Evolutionary conservation across 495 filamentous ascomycete species (phyloP).

Genomic region (Penicillium coprophilum): DNA sequence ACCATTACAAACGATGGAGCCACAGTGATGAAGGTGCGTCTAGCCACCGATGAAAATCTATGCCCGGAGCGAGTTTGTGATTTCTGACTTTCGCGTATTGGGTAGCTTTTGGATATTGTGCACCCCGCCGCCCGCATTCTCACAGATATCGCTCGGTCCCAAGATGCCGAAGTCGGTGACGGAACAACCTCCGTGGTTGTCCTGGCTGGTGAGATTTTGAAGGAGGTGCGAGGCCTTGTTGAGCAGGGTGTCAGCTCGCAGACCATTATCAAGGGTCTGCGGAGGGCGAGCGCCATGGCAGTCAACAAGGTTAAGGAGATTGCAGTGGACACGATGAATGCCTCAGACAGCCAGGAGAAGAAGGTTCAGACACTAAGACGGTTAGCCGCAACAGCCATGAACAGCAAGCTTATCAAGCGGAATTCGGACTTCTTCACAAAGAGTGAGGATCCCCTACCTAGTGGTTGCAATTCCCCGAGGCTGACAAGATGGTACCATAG

Average conservation of each 20-base stretch:
- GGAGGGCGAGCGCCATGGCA: conserved; percentile 85
- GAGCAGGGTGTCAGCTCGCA: conserved; percentile 97
- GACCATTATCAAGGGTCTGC: conserved; percentile 93
- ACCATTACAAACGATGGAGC: conserved; percentile 99
- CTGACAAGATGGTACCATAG: conserved; percentile 42
- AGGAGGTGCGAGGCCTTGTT: conserved; percentile 91
- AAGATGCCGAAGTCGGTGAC: conserved; percentile 98
- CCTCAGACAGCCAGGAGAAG: conserved; percentile 64
- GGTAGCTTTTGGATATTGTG: conserved; percentile 92
- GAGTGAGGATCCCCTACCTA: conserved; percentile 58
- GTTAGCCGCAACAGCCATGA: conserved; percentile 96
- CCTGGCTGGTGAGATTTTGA: conserved; percentile 91
- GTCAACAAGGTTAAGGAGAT: conserved; percentile 99
- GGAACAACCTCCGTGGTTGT: conserved; percentile 97
- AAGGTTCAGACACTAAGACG: conserved; percentile 86
- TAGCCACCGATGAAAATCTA: neutral
- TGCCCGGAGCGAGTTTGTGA: neutral
- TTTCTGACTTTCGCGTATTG: conserved; percentile 19
- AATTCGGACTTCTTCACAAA: conserved; percentile 97
- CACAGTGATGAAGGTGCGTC: conserved; percentile 94
- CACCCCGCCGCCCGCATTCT: conserved; percentile 97
- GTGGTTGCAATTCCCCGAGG: neutral
- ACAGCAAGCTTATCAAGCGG: conserved; percentile 97
- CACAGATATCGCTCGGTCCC: conserved; percentile 95
- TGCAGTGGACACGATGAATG: conserved; percentile 68